phyloP scores from a whole-genome alignment of 768 basidiomycete species.

The Naganishia randhawae region DNA sequence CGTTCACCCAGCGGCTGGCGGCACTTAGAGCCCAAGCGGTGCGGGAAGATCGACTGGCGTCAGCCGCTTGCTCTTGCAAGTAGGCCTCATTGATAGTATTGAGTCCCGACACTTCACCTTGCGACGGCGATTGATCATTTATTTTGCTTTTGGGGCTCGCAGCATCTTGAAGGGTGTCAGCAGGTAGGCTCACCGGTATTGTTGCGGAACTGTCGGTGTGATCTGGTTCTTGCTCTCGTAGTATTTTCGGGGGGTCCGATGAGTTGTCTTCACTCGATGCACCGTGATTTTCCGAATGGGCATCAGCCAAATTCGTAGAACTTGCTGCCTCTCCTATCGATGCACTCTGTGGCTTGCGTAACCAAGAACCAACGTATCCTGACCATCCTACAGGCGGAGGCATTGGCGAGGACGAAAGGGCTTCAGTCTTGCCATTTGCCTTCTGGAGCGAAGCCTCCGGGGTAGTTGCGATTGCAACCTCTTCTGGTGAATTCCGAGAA shows the following conservation, averaged over 20 bases:
- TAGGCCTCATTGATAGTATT: neutral
- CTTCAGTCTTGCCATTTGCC: neutral
- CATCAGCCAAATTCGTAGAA: neutral
- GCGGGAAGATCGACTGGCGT: neutral
- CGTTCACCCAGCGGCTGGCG: neutral
- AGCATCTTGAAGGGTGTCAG: neutral
- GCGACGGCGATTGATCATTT: neutral
- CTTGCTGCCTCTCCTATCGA: neutral
- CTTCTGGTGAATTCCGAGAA: neutral
- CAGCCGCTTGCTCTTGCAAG: neutral
- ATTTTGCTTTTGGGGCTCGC: too few species aligned
- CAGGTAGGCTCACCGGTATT: neutral
- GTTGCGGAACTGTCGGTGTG: neutral
- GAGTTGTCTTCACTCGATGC: too few species aligned
- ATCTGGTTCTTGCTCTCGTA: neutral
- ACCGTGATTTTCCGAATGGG: too few species aligned
- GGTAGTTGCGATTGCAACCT: neutral
- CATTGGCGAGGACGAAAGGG: neutral
- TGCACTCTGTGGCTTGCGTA: neutral
- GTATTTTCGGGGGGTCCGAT: neutral
- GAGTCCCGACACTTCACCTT: neutral
- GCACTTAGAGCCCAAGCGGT: neutral
- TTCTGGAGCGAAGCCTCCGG: neutral
- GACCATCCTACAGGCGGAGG: neutral
- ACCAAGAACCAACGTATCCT: slow-evolving; percentile 1